phyloP scores from a whole-genome alignment of 768 basidiomycete species.

The Plicaturopsis crispa region DNA sequence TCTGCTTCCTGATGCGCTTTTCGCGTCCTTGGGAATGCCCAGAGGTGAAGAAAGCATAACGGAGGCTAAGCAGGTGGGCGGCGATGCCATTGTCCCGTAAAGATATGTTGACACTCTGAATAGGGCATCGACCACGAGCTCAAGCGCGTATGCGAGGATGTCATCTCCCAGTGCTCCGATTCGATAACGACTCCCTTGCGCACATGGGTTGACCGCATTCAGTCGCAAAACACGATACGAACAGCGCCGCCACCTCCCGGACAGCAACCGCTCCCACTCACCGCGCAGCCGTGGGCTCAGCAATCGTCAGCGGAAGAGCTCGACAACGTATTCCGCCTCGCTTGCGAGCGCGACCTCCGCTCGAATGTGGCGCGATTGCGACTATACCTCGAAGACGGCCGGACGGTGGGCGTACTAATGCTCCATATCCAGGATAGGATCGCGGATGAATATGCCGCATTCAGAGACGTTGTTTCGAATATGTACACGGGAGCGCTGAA shows the following conservation, averaged over 20 bases:
- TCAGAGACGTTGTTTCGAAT: slow-evolving; percentile 54
- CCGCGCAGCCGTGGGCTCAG: slow-evolving; percentile 41
- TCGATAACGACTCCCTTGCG: slow-evolving; percentile 53
- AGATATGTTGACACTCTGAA: background rate
- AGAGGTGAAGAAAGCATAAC: slow-evolving; percentile 52
- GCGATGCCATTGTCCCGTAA: background rate
- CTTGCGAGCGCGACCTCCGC: slow-evolving; percentile 49
- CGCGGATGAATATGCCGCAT: slow-evolving; percentile 66
- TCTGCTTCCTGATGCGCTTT: slow-evolving; percentile 59
- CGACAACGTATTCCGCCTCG: slow-evolving; percentile 46
- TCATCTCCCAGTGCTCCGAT: slow-evolving; percentile 59
- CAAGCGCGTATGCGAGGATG: slow-evolving; percentile 76
- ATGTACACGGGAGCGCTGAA: slow-evolving; percentile 32
- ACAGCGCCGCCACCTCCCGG: slow-evolving; percentile 13
- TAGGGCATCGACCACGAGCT: slow-evolving; percentile 86
- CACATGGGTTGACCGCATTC: slow-evolving; percentile 53
- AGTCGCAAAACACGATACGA: slow-evolving; percentile 20
- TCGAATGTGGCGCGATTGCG: slow-evolving; percentile 50
- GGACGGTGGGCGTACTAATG: slow-evolving; percentile 72
- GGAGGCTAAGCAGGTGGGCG: slow-evolving; percentile 65
- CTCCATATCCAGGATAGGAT: slow-evolving; percentile 71
- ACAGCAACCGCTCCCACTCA: slow-evolving; percentile 16
- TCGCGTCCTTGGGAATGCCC: slow-evolving; percentile 63
- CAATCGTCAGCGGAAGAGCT: slow-evolving; percentile 39
- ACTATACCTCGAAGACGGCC: slow-evolving; percentile 75